These are phyloP conservation scores for Penicillium psychrofluorescens DNA, from an alignment of 495 filamentous ascomycete species.

Conservation along the genomic window DNA sequence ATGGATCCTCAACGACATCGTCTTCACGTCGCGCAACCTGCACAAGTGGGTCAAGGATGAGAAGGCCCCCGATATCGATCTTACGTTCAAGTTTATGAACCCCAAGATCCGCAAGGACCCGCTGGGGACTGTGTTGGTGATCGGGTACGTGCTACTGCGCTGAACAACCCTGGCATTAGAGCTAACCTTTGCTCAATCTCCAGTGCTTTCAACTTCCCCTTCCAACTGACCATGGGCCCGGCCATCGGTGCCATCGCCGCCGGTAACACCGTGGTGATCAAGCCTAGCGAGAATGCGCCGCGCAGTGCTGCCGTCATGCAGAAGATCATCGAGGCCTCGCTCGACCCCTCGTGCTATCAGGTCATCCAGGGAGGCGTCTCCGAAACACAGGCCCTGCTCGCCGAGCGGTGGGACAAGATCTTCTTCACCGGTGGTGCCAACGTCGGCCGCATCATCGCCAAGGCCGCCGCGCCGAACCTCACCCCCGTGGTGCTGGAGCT, in stretches of 20 bases:
- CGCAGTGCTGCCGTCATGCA: slow-evolving; percentile 70
- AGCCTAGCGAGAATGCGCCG: slow-evolving; percentile 79
- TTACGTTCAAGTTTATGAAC: slow-evolving; percentile 56
- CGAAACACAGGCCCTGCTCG: slow-evolving; percentile 73
- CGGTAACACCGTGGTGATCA: slow-evolving; percentile 82
- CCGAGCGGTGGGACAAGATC: slow-evolving; percentile 94
- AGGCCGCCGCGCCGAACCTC: slow-evolving; percentile 85
- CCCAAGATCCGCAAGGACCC: slow-evolving; percentile 86
- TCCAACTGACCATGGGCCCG: slow-evolving; percentile 71
- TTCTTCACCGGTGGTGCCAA: slow-evolving; percentile 79
- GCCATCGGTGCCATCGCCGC: slow-evolving; percentile 85
- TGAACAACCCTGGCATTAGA: not conserved
- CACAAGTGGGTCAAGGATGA: slow-evolving; percentile 80
- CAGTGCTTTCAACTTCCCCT: slow-evolving; percentile 77
- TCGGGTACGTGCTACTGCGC: slow-evolving; percentile 50
- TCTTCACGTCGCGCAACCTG: slow-evolving; percentile 68
- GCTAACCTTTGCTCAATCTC: slow-evolving; percentile 4
- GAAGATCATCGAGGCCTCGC: slow-evolving; percentile 60
- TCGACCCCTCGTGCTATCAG: slow-evolving; percentile 72
- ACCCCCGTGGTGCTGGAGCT: slow-evolving; percentile 87
- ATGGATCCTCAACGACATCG: slow-evolving; percentile 70
- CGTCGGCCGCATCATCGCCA: slow-evolving; percentile 82
- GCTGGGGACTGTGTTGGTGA: slow-evolving; percentile 72
- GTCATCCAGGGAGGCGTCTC: slow-evolving; percentile 74
- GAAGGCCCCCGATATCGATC: slow-evolving; percentile 57